Percentiles rank a stretch among this genome's conserved stretches.
These are phyloP conservation scores for Gaertneriomyces sp. DNA, from an alignment of 192 early-diverging fungal species.

Conservation along the genomic window DNA sequence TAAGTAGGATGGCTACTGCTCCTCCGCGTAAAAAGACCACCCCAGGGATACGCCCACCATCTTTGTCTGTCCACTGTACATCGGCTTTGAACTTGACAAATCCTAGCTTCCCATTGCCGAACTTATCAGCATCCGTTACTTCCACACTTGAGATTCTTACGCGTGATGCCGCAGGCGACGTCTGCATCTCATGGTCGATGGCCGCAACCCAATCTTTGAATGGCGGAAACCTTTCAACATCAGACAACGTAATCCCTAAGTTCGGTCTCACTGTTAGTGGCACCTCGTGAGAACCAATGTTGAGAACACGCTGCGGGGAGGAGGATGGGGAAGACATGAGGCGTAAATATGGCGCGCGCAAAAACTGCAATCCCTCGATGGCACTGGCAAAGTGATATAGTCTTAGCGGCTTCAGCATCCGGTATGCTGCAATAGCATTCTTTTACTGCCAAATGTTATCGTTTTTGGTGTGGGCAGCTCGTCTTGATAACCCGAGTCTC, in stretches of 20 bases:
- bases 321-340: background rate
- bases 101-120: conserved; percentile 59
- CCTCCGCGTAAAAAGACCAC: conserved; percentile 81
- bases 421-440: too few relatives aligned
- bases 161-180: conserved; percentile 12
- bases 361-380: too few relatives aligned
- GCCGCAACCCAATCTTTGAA: conserved; percentile 54
- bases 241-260: conserved; percentile 3
- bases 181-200: conserved; percentile 31
- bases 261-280: background rate
- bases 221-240: conserved; percentile 52
- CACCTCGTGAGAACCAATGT: background rate
- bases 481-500: too few relatives aligned
- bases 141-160: conserved; percentile 50
- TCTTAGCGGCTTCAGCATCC: too few relatives aligned
- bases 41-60: conserved; percentile 64
- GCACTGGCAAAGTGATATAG: too few relatives aligned
- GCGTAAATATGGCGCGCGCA: too few relatives aligned
- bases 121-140: conserved; percentile 73
- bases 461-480: too few relatives aligned
- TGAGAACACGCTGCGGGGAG: background rate
- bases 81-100: conserved; percentile 71
- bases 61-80: conserved; percentile 41
- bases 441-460: too few relatives aligned
- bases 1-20: conserved; percentile 65